Evolutionary conservation across 129 eudicot genomes (phyloP), one percentile per base, ranked within the genome.

Genomic region (Scalesia atractyloides): DNA sequence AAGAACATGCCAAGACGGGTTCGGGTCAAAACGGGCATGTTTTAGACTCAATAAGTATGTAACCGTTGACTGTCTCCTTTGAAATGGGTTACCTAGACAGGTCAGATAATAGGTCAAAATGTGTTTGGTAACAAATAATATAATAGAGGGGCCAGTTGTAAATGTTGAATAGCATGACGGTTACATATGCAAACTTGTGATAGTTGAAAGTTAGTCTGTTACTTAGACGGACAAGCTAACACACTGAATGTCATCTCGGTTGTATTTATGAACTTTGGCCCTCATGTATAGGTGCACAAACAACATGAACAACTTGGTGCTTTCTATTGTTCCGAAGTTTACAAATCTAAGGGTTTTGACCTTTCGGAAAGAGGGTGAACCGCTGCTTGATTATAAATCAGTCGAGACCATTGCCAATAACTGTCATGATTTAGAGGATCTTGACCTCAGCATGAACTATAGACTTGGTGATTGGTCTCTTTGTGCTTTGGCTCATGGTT

Each of bases 361-460:
- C 66, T 83, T 93, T 69, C 87, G 98, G 14, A 96, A 93, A 82
- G 92, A 88, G 10, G 46, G 10, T 68, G 78, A 84, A 69, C 95
- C 98, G 5, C 97, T 87, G 59, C 96, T 93, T 54, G 83, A 83
- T 69, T 96, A 93, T 79, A 70, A 82, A 59, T 91, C 92, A 10
- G 89, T 93, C 2, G 91, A 93, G 77, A 66, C 79, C 64, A 83
- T 93, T 44, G 87, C 98, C 30, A 71, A 64, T 30, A 70, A 60
- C 76, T 93, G 98, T 69, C 95, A 76, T 62, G 97, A 93, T 15
- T 81, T 93, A 30, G 87, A 82, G 81, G 98, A 93, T 47, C 87
- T 93, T 41, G 98, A 93, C 73, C 85, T 93, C 2, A 93, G 98
- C 85, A 93, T 87, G 78, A 87, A 97, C 77, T 90, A 87, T 68